These are phyloP conservation scores for Fusarium sp. DNA, from an alignment of 2,329 filamentous ascomycete genomes.

Conservation along the genomic window DNA sequence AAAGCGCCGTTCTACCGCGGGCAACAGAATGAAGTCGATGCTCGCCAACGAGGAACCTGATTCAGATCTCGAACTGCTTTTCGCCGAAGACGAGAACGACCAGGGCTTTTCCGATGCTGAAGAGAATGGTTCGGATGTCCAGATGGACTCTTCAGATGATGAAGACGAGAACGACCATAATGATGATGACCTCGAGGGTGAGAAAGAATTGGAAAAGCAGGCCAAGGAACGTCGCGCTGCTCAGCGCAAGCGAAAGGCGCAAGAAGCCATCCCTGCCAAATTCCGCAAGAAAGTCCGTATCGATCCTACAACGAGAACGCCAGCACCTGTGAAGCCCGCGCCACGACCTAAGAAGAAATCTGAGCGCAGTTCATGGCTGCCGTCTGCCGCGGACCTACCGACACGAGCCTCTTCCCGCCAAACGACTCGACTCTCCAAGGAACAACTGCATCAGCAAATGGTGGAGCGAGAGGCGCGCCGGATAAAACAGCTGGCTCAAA, in stretches of 20 bases:
- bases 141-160: constrained; percentile 86
- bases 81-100: constrained; percentile 77
- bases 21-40: constrained; percentile 83
- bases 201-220: constrained; percentile 84
- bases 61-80: constrained; percentile 77
- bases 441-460: constrained; percentile 75
- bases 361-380: constrained; percentile 68
- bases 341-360: constrained; percentile 69
- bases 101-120: constrained; percentile 76
- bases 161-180: constrained; percentile 77
- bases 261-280: constrained; percentile 76
- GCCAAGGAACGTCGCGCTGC: constrained; percentile 74
- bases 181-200: constrained; percentile 81
- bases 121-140: constrained; percentile 76
- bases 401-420: constrained; percentile 67
- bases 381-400: constrained; percentile 63
- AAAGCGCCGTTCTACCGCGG: constrained; percentile 81
- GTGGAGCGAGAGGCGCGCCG: constrained; percentile 76
- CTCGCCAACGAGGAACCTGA: constrained; percentile 78
- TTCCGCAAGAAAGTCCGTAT: constrained; percentile 83
- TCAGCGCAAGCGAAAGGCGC: constrained; percentile 82
- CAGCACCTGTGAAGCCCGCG: constrained; percentile 51
- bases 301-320: constrained; percentile 59
- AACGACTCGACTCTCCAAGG: constrained; percentile 69
- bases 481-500: constrained; percentile 74